A percentile compares a stretch with the other conserved stretches of the same genome.
Conservation (phyloP, 176 grass and related monocot species). For the Zoysia pacifica region DNA sequence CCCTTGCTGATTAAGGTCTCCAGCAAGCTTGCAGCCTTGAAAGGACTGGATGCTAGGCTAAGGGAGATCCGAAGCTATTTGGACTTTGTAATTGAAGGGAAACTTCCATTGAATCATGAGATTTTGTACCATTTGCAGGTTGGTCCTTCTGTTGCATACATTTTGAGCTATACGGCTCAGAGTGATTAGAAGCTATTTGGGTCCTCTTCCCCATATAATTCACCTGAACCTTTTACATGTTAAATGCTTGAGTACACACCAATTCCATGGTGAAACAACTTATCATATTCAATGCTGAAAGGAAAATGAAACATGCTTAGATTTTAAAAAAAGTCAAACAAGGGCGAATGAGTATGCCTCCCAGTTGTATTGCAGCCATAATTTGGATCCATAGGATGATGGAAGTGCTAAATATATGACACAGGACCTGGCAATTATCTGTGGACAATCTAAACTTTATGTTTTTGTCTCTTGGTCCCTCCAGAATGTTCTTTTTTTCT, state of each 20-base stretch:
- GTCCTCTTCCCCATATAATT: not conserved
- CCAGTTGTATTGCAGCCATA: not conserved
- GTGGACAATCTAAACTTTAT: not conserved
- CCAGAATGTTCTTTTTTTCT: not conserved
- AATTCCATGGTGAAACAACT: not conserved
- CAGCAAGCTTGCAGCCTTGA: constrained; percentile 89
- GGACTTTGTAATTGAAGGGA: constrained; percentile 89
- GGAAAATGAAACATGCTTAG: not conserved
- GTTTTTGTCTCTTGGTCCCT: not conserved
- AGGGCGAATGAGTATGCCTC: not conserved
- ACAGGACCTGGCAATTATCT: not conserved
- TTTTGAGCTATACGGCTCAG: not conserved
- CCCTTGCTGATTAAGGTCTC: constrained; percentile 58
- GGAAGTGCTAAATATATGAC: constrained; percentile 8
- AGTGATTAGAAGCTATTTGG: not conserved
- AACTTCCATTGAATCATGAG: constrained; percentile 89
- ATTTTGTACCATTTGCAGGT: constrained; percentile 99
- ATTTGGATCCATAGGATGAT: not conserved
- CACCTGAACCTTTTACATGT: not conserved
- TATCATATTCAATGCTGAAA: not conserved
- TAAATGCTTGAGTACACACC: not conserved
- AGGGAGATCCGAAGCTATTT: constrained; percentile 85
- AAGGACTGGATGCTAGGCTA: constrained; percentile 82
- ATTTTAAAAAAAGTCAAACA: no score
- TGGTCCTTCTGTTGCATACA: not conserved